Percentiles rank a stretch among this genome's conserved stretches.
These are phyloP conservation scores for Termitomyces sp. DNA, from an alignment of 768 basidiomycete species.

Conservation along the genomic window DNA sequence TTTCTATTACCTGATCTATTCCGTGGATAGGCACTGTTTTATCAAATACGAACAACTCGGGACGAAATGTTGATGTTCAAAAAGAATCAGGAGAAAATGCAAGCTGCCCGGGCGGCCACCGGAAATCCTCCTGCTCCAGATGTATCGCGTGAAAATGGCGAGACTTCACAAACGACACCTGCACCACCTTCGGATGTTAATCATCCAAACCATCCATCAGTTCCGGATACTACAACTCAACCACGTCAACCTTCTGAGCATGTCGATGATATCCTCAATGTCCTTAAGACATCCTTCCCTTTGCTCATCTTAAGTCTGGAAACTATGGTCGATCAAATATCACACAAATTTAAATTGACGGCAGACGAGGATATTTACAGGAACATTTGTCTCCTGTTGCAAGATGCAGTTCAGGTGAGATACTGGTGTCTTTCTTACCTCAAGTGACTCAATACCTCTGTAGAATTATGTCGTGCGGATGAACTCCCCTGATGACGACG, in stretches of 20 bases:
- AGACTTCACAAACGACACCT: conserved; percentile 21
- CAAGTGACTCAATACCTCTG: not conserved
- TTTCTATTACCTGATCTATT: conserved; percentile 1
- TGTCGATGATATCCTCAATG: conserved; percentile 90
- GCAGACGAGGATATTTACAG: conserved; percentile 95
- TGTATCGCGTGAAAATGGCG: conserved; percentile 21
- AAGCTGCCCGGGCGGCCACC: conserved; percentile 31
- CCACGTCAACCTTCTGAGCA: conserved; percentile 81
- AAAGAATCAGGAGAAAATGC: conserved; percentile 37
- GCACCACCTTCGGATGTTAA: conserved; percentile 11
- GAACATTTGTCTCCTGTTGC: conserved; percentile 79
- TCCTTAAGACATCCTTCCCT: conserved; percentile 94
- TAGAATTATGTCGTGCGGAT: conserved; percentile 73
- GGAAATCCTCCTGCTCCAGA: conserved; percentile 27
- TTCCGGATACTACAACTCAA: conserved; percentile 23
- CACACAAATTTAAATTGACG: conserved; percentile 81
- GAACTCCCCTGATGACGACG: conserved; percentile 65
- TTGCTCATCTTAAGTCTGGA: conserved; percentile 93
- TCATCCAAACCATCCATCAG: conserved; percentile 9
- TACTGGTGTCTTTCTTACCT: conserved; percentile 5
- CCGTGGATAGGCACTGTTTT: conserved; percentile 81
- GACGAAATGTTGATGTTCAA: conserved; percentile 41
- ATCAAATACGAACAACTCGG: conserved; percentile 77
- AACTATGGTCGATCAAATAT: conserved; percentile 94
- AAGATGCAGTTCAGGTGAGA: conserved; percentile 79